Base-by-base conservation (phyloP, 2,329 filamentous ascomycete genomes). In the Knufia petricola region DNA sequence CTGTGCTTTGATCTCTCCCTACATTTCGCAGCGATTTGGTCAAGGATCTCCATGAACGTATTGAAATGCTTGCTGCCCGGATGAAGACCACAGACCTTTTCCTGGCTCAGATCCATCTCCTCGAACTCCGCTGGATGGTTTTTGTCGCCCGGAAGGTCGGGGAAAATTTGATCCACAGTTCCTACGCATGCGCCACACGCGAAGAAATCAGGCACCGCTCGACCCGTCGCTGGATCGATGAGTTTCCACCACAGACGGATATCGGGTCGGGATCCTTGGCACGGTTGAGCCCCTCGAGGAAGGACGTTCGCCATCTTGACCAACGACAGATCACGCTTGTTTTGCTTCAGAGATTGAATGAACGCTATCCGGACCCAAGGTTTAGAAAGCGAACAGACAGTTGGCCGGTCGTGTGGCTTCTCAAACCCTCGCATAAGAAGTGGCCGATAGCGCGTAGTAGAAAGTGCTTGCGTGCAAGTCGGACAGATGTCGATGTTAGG, bases 331-430 rank as follows among this genome's bases (percentile, higher is more conserved):
- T 87, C 80, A 2, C 75, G 71, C 15, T 77, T 71, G 10, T 78
- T 68, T 55, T 86, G 78, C 64, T 88, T 87, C 46, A 85, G 69
- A 1, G 82, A 89, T 53, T 94, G 73, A 2, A 89, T 73, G 79
- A 85, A 94, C 1, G 88, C 88, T 32, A 95, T 79, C 23, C 86
- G 81, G 58, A 87, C 83, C 87, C 88, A 95, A 1, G 83, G 78
- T 10, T 79, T 75, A 24, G 85, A 86, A 64, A 95, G 87, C 55
- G 88, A 83, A 66, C 90, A 96, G 39, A 76, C 72, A 6, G 85
- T 73, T 39, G 77, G 72, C 34, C 73, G 70, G 12, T 77, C 74
- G 2, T 74, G 69, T 3, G 78, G 71, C 13, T 80, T 77, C 23
- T 73, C 69, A 24, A 78, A 73, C 30, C 78, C 77, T 2, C 75